Evolutionary conservation across 345 rosid species (phyloP).

Genomic region (Leavenworthia alabamica): DNA sequence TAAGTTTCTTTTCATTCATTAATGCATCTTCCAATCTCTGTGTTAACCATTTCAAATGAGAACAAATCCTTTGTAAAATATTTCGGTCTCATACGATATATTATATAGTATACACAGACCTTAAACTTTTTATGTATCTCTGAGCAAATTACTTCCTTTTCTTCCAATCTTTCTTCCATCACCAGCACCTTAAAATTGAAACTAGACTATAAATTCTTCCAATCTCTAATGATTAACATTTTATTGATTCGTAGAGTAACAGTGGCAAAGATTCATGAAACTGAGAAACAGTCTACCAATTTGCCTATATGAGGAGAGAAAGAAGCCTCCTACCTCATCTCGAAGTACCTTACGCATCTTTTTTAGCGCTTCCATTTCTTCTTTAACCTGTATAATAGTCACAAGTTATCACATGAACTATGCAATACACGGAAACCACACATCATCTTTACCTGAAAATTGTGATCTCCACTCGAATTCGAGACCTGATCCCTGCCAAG

Average conservation of each 20-base stretch:
- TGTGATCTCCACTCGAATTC: slow-evolving; percentile 42
- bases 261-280: background rate
- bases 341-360: slow-evolving; percentile 47
- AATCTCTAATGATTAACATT: background rate
- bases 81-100: background rate
- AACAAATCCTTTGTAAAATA: slow-evolving; percentile 1
- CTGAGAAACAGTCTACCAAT: background rate
- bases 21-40: slow-evolving; percentile 74
- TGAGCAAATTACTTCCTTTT: slow-evolving; percentile 38
- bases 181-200: slow-evolving; percentile 40
- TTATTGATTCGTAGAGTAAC: background rate
- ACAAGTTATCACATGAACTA: background rate
- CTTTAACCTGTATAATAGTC: slow-evolving; percentile 44
- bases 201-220: slow-evolving; percentile 7
- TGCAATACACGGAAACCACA: background rate
- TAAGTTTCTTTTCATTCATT: slow-evolving; percentile 52
- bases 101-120: slow-evolving; percentile 34
- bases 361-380: slow-evolving; percentile 42
- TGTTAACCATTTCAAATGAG: slow-evolving; percentile 32
- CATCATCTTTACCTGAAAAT: slow-evolving; percentile 43
- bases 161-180: slow-evolving; percentile 47
- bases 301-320: background rate
- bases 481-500: slow-evolving; percentile 43
- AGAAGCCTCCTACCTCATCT: slow-evolving; percentile 48
- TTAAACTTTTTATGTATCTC: slow-evolving; percentile 58